Evolutionary conservation across 768 basidiomycete species (phyloP).

Genomic region (Mycena kentingensis): DNA sequence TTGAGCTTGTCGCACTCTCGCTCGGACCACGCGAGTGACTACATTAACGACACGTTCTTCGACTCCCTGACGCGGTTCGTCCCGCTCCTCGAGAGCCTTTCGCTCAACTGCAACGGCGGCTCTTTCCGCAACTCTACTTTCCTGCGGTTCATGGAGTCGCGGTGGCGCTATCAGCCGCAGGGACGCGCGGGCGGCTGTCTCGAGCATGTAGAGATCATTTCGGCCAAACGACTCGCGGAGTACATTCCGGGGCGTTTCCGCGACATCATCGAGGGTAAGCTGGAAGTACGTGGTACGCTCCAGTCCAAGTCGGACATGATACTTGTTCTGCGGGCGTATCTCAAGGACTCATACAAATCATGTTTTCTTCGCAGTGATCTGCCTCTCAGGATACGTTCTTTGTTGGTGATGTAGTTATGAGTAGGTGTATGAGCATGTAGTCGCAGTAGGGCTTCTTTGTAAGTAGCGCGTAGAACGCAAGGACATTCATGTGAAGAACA

Average conservation of each 20-base stretch:
- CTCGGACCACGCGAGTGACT: constrained; percentile 34
- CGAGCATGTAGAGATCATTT: constrained; percentile 32
- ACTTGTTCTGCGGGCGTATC: constrained; percentile 10
- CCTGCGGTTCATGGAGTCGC: constrained; percentile 36
- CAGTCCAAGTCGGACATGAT: constrained; percentile 14
- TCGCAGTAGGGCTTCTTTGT: too few species aligned
- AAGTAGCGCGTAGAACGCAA: background rate
- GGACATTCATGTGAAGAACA: constrained; percentile 8
- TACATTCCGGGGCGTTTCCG: constrained; percentile 25
- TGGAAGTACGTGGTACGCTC: constrained; percentile 29
- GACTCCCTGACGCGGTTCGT: constrained; percentile 24
- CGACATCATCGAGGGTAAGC: constrained; percentile 29
- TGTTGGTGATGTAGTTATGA: constrained; percentile 10
- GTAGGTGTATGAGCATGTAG: background rate
- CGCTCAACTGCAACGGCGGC: constrained; percentile 39
- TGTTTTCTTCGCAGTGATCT: constrained; percentile 20
- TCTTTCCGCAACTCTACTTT: constrained; percentile 28
- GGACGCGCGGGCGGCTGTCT: constrained; percentile 16
- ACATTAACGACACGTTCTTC: constrained; percentile 40
- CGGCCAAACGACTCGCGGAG: constrained; percentile 29
- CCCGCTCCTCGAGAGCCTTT: constrained; percentile 29
- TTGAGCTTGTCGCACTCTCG: constrained; percentile 40
- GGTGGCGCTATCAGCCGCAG: constrained; percentile 26
- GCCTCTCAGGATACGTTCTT: constrained; percentile 11
- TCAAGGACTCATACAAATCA: constrained; percentile 15